Conservation (phyloP, 2,329 filamentous ascomycete genomes). For the Fusarium bulbicola region DNA sequence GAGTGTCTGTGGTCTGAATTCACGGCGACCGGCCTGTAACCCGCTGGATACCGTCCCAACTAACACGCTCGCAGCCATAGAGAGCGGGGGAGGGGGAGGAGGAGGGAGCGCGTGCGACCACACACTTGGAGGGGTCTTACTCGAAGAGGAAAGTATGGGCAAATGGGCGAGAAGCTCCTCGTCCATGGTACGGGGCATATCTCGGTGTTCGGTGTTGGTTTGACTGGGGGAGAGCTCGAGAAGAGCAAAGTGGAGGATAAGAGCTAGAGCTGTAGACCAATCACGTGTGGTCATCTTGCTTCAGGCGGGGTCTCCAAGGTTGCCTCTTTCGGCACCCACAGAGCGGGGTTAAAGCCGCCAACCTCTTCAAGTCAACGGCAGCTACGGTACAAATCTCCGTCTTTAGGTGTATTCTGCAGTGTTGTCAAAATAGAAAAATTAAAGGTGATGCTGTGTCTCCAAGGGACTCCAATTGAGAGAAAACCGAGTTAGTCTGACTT, state of each 20-base stretch:
- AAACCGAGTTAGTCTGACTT: not conserved
- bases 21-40: slow-evolving; percentile 20
- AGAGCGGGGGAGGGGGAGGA: slow-evolving; percentile 24
- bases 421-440: not conserved
- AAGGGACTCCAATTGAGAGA: slow-evolving; percentile 4
- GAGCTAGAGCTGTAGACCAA: slow-evolving; percentile 12
- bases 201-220: slow-evolving; percentile 43
- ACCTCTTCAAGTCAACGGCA: slow-evolving; percentile 18
- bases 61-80: slow-evolving; percentile 1
- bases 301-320: slow-evolving; percentile 15
- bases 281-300: not conserved
- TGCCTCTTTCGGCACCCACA: slow-evolving; percentile 15
- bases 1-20: not conserved
- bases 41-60: slow-evolving; percentile 28
- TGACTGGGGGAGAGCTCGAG: slow-evolving; percentile 18
- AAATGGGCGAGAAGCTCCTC: slow-evolving; percentile 7
- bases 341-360: slow-evolving; percentile 21
- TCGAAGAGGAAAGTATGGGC: slow-evolving; percentile 37
- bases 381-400: slow-evolving; percentile 26
- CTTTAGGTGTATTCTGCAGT: not conserved
- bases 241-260: slow-evolving; percentile 11
- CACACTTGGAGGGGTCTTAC: slow-evolving; percentile 28
- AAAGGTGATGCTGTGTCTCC: not conserved
- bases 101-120: slow-evolving; percentile 25
- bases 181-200: slow-evolving; percentile 38